Conservation (phyloP, 2,329 filamentous ascomycete genomes). For the Nemania diffusa region DNA sequence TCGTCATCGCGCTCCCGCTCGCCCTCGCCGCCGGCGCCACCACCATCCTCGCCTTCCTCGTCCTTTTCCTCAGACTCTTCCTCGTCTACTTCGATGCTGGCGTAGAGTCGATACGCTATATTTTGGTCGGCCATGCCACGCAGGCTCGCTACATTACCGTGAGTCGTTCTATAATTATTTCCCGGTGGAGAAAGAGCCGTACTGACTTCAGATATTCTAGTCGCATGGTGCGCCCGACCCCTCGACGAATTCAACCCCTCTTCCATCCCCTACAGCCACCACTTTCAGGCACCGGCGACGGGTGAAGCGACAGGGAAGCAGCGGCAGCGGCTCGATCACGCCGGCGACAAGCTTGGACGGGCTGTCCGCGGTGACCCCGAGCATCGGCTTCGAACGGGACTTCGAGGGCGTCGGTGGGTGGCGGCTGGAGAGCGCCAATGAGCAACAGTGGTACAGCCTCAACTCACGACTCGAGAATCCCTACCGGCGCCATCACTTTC, state of each 20-base stretch:
- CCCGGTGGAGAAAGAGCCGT: neutral
- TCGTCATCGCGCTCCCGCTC: conserved; percentile 71
- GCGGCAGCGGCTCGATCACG: conserved; percentile 40
- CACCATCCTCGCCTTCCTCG: conserved; percentile 68
- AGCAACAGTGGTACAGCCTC: conserved; percentile 51
- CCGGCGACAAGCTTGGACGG: conserved; percentile 42
- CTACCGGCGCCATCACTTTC: conserved; percentile 46
- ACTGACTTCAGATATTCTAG: conserved; percentile 14
- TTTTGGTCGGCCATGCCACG: conserved; percentile 57
- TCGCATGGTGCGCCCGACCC: conserved; percentile 37
- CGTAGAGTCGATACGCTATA: conserved; percentile 66
- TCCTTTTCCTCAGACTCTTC: conserved; percentile 69
- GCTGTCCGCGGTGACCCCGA: conserved; percentile 56
- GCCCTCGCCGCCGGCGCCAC: conserved; percentile 72
- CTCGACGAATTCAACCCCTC: conserved; percentile 36
- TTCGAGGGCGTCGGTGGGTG: conserved; percentile 70
- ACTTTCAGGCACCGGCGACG: conserved; percentile 34
- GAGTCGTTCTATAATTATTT: neutral
- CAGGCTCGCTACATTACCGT: conserved; percentile 46
- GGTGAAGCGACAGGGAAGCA: conserved; percentile 40
- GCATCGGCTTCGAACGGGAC: conserved; percentile 63
- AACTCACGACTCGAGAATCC: conserved; percentile 48
- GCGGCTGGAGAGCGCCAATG: conserved; percentile 56
- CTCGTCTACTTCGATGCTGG: conserved; percentile 72
- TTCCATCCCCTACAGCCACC: conserved; percentile 36